Evolutionary conservation across 768 basidiomycete species (phyloP), one percentile per base, ranked within the genome.

Genomic region (Rhodotorula toruloides): DNA sequence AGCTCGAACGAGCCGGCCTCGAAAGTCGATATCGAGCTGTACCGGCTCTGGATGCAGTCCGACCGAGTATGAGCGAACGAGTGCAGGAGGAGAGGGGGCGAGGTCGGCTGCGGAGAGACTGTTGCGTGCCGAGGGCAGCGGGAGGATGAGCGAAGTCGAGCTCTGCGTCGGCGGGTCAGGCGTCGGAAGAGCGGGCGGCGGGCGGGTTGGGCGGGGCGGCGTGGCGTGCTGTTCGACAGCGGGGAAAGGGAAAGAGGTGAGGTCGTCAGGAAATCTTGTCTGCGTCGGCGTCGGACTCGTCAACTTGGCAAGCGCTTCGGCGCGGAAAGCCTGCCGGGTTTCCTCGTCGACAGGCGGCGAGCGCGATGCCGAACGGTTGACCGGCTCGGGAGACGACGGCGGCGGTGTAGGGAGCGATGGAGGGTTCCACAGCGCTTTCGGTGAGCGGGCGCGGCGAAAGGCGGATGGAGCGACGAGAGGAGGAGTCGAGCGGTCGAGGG

Each of bases 11-110:
- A 67, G 61, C 4, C 53, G 55, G 21, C 66, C 66, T 4, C 27
- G 29, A n/a, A 67, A 54, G 46, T 67, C 66, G 56, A 67, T 67
- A 37, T 62, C 66, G 60, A 67, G 66, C 8, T 60, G 56, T 19
- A 63, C 49, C 1, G 61, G 52, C 16, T 50, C 53, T 0, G 66
- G 66, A 32, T 67, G 66, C 0, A 67, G 52, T 4, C 50, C 57
- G 36, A 67, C 66, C 7, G 66, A 62, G 50, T 62, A 54, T 1
- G 66, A 62, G 34, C 66, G 66, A 21, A 48, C 22, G n/a, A n/a
- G n/a, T n/a, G n/a, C n/a, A n/a, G n/a, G 17, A 67, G 60, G 4
- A 32, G 46, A 11, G 66, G 66, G 4, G 61, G 56, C 0, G 56
- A 27, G 12, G 44, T 13, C 3, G 54, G 31, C 3, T 47, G 47